These are phyloP conservation scores for Mucor velutinosus DNA, from an alignment of 371 early-diverging fungal genomes.

Conservation along the genomic window DNA sequence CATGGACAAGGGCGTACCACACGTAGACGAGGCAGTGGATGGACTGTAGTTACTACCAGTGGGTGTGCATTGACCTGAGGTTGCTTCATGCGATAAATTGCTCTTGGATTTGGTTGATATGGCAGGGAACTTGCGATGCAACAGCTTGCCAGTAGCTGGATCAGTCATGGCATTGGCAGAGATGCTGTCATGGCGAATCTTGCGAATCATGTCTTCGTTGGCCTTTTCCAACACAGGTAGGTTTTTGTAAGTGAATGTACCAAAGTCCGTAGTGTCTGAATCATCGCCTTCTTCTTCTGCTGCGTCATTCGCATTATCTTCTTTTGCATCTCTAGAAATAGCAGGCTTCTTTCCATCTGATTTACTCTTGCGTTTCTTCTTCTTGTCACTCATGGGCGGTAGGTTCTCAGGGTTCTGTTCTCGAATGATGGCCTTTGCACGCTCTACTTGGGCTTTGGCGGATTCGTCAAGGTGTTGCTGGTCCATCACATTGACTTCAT, in stretches of 20 bases:
- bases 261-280: constrained; percentile 74
- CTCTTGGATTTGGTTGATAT: constrained; percentile 9
- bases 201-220: constrained; percentile 79
- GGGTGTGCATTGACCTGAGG: constrained; percentile 16
- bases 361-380: background rate
- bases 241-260: constrained; percentile 92
- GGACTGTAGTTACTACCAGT: constrained; percentile 5
- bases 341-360: background rate
- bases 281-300: constrained; percentile 14
- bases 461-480: constrained; percentile 11
- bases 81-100: constrained; percentile 1
- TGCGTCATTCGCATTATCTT: background rate
- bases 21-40: constrained; percentile 16
- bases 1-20: constrained; percentile 23
- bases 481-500: background rate
- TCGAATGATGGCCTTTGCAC: constrained; percentile 43
- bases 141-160: background rate
- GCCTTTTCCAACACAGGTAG: constrained; percentile 86
- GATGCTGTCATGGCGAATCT: constrained; percentile 58
- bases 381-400: constrained; percentile 1
- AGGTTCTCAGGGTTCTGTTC: constrained; percentile 46
- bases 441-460: constrained; percentile 41
- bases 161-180: constrained; percentile 22
- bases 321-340: background rate
- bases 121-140: constrained; percentile 15